Conservation (phyloP, 2,329 filamentous ascomycete species). For the Stagonosporopsis vannaccii region DNA sequence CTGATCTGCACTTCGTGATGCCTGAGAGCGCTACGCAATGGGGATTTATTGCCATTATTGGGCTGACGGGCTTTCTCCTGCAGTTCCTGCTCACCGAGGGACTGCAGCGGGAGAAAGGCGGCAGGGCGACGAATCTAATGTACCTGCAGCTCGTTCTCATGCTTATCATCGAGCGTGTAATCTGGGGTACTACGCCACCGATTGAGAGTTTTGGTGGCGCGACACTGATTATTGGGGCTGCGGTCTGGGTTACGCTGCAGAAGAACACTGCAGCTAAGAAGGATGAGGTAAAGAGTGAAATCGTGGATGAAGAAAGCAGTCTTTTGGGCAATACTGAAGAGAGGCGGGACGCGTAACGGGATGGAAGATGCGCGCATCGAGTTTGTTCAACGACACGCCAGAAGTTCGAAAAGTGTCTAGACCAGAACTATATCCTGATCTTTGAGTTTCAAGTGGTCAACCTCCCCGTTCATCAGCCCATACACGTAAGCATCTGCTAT, state of each 20-base stretch:
- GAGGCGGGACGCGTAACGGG: not conserved
- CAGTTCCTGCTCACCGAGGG: constrained; percentile 82
- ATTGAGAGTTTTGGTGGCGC: constrained; percentile 35
- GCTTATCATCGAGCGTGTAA: constrained; percentile 65
- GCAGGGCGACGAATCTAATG: constrained; percentile 67
- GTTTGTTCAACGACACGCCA: too few relatives aligned
- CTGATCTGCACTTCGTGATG: constrained; percentile 62
- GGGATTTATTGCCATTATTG: constrained; percentile 71
- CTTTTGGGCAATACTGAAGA: constrained; percentile 22
- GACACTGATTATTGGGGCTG: constrained; percentile 34
- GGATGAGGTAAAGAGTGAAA: constrained; percentile 9
- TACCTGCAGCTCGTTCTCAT: constrained; percentile 74
- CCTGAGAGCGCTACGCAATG: constrained; percentile 65
- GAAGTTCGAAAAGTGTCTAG: too few relatives aligned
- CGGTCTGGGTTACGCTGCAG: constrained; percentile 37
- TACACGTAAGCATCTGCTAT: too few relatives aligned
- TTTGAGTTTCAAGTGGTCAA: too few relatives aligned
- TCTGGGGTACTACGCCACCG: constrained; percentile 54
- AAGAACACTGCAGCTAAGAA: constrained; percentile 20
- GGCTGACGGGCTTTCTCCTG: constrained; percentile 76
- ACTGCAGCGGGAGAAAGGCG: constrained; percentile 70
- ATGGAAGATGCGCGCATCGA: not conserved
- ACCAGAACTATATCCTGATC: too few relatives aligned
- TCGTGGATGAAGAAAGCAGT: constrained; percentile 32
- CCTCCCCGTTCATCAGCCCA: too few relatives aligned